A percentile compares a stretch with the other conserved stretches of the same genome.
Conservation (phyloP, 208 protist species). For the Leishmania amazonensis region DNA sequence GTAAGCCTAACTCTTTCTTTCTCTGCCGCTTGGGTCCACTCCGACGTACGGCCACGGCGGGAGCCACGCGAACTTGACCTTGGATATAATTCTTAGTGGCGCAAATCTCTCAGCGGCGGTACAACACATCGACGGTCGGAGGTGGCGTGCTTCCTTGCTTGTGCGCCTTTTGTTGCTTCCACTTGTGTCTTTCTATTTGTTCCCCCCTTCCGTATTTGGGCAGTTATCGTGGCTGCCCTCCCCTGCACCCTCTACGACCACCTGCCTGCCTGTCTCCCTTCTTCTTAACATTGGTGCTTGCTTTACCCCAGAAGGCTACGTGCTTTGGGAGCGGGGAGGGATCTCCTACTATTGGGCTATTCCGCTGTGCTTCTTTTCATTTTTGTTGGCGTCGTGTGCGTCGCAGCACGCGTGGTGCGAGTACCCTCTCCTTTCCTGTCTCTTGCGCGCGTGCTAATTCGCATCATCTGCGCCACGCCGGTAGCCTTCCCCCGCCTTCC, state of each 20-base stretch:
- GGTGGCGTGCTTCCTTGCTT: not conserved
- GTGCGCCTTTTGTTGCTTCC: not conserved
- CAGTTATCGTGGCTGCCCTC: not conserved
- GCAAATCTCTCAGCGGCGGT: not conserved
- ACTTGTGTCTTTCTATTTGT: constrained; percentile 2
- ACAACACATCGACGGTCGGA: not conserved
- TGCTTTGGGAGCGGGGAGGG: no score
- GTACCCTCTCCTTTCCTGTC: not conserved
- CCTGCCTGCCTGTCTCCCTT: not conserved
- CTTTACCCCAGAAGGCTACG: no score
- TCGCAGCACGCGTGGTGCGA: not conserved
- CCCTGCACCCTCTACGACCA: not conserved
- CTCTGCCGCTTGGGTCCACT: not conserved
- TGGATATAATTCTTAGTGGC: not conserved
- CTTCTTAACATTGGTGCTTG: not conserved
- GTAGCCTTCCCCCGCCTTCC: not conserved
- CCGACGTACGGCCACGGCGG: not conserved
- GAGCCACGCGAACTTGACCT: not conserved
- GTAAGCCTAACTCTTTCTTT: not conserved
- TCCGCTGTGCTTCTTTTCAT: not conserved
- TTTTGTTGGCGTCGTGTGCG: not conserved
- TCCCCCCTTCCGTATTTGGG: not conserved
- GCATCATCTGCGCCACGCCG: not conserved
- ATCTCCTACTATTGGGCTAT: no score
- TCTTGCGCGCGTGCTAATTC: not conserved